Conservation (phyloP, 345 rosid species). For the Citropsis articulata region DNA sequence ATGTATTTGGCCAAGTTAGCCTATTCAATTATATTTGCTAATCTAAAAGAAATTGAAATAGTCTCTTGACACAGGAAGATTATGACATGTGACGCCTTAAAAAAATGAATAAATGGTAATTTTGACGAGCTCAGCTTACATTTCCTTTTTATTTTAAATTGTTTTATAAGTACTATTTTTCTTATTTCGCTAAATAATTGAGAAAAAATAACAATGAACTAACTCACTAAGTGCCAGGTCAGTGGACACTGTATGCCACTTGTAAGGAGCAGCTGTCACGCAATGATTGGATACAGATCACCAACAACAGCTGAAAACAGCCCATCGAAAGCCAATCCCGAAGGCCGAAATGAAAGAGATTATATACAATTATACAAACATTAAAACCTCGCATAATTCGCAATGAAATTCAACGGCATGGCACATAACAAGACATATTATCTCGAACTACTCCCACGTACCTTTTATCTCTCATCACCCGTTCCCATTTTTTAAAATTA, state of each 20-base stretch:
- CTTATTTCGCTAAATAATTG: no score
- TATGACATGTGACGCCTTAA: no score
- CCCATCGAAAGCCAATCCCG: background rate
- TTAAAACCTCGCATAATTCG: background rate
- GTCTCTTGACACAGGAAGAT: no score
- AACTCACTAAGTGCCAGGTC: background rate
- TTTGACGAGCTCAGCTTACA: no score
- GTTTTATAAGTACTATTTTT: no score
- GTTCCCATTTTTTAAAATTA: background rate
- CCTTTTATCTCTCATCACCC: background rate
- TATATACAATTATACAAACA: background rate
- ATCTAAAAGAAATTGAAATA: no score
- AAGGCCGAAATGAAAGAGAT: background rate
- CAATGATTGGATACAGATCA: slow-evolving; percentile 14
- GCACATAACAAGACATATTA: background rate
- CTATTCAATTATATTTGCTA: no score
- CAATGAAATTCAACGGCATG: background rate
- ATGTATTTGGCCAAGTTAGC: no score
- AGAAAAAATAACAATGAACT: background rate
- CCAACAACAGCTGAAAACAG: background rate
- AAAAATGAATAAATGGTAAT: no score
- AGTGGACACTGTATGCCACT: background rate
- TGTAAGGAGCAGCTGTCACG: background rate
- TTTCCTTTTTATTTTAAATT: no score
- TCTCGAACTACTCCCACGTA: background rate